phyloP scores from a whole-genome alignment of 257 asterid species.

The Solanum pinnatisectum region DNA sequence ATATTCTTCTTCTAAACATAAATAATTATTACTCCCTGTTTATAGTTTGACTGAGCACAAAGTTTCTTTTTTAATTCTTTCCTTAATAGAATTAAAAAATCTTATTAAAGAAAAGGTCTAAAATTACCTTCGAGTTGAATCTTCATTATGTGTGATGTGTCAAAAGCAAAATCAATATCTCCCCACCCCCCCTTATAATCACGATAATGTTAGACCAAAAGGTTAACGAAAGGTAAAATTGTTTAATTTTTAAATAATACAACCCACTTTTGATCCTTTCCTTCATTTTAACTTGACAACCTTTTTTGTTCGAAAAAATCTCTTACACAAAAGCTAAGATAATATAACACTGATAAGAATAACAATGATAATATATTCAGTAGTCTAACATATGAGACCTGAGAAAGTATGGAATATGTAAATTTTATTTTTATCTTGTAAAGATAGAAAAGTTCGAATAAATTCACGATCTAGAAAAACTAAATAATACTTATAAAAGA shows the following conservation, averaged over 20 bases:
- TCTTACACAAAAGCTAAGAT: background rate
- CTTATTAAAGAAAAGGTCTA: background rate
- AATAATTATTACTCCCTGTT: no score
- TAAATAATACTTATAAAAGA: background rate
- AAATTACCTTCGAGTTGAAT: background rate
- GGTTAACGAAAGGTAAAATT: background rate
- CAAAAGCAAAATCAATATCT: background rate
- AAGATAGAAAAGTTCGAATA: background rate
- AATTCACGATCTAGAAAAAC: background rate
- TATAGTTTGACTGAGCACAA: no score
- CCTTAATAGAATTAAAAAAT: no score
- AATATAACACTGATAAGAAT: no score
- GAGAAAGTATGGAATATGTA: rapidly evolving
- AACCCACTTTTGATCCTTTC: background rate
- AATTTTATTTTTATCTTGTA: background rate
- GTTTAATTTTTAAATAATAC: background rate
- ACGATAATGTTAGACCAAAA: background rate
- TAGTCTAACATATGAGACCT: background rate
- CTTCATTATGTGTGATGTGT: background rate
- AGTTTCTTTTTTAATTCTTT: no score
- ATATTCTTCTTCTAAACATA: no score
- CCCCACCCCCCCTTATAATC: no score
- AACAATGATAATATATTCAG: no score
- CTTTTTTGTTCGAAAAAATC: background rate
- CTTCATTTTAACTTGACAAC: background rate